Evolutionary conservation across 176 grass and related monocot species (phyloP), one percentile per base, ranked within the genome.

Genomic region (Dactylis glomerata): DNA sequence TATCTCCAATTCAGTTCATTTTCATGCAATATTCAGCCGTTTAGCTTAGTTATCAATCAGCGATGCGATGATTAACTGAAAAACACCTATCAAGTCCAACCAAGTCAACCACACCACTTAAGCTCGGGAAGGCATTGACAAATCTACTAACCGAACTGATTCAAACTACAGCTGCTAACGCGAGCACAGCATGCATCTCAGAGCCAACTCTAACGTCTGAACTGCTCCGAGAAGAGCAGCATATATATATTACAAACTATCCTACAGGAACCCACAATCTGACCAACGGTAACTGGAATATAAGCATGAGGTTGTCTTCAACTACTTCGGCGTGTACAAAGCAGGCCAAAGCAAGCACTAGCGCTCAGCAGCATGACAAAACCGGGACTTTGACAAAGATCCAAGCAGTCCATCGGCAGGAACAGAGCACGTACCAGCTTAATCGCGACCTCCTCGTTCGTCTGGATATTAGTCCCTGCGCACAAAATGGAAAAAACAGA

Each of bases 401-500:
- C 45, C 44, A 17, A 85, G 89, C 58, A 77, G 70, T 66, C 38
- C 37, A 82, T 54, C 63, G 40, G 34, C 62, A 62, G 24, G 8
- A 23, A 8, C 40, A 68, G 41, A 89, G 51, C 19, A 92, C 92
- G 40, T 66, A 98, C 96, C 87, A 98, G 92, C 86, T 98, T 98
- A 90, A 98, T 95, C 77, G 93, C 96, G 77, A 98, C 93, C 80
- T 98, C 96, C 88, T 98, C 96, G 81, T 94, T 98, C 75, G 96
- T 98, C 87, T 95, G 93, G 70, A 95, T 87, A 88, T 98, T 98
- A 62, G 92, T 98, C 66, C 96, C 96, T 98, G 58, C 89, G 80
- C 30, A 58, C 34, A 75, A 3, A 17, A 78, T 70, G 17, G 10
- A 15, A 81, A 16, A 75, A 15, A 65, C 42, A 66, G 32, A 89